These are phyloP conservation scores for Myriosclerotinia curreyana DNA, from an alignment of 2,329 filamentous ascomycete genomes.

Conservation along the genomic window DNA sequence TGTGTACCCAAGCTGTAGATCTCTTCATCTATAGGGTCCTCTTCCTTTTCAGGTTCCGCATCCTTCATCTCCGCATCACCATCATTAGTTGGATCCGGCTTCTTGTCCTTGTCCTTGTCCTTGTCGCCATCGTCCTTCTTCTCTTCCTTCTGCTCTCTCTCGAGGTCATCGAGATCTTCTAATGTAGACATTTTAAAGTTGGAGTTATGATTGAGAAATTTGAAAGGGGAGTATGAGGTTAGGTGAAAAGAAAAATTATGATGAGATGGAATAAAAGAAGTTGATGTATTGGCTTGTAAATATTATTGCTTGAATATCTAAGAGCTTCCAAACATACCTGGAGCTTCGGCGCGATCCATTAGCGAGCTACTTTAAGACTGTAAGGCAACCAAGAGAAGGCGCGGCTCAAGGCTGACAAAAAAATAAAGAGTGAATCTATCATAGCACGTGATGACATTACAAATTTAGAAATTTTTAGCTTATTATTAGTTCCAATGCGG, in stretches of 20 bases:
- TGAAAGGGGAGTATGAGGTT: background rate
- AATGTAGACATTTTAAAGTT: conserved; percentile 63
- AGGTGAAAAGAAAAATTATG: background rate
- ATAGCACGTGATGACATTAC: background rate
- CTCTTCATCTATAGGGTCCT: conserved; percentile 86
- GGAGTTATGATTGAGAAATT: conserved; percentile 11
- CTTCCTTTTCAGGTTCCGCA: conserved; percentile 67
- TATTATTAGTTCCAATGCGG: conserved; percentile 5
- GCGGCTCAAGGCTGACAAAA: conserved; percentile 20
- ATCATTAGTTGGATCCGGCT: conserved; percentile 50
- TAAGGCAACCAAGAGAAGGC: conserved; percentile 24
- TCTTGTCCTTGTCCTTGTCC: conserved; percentile 55
- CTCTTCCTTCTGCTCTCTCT: conserved; percentile 66
- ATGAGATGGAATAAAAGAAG: conserved; percentile 17
- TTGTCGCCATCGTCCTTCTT: conserved; percentile 56
- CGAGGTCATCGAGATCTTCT: conserved; percentile 73
- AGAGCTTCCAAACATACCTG: conserved; percentile 28
- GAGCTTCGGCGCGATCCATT: conserved; percentile 30
- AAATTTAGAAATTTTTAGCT: conserved; percentile 1
- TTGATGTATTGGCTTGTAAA: conserved; percentile 16
- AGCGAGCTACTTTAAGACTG: conserved; percentile 13
- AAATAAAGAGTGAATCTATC: too few relatives aligned
- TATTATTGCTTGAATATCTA: conserved; percentile 24
- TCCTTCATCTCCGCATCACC: conserved; percentile 92
- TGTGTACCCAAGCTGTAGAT: conserved; percentile 89